These are phyloP conservation scores for Nakaseomyces glabratus DNA, from an alignment of 1,139 yeast species.

Conservation along the genomic window DNA sequence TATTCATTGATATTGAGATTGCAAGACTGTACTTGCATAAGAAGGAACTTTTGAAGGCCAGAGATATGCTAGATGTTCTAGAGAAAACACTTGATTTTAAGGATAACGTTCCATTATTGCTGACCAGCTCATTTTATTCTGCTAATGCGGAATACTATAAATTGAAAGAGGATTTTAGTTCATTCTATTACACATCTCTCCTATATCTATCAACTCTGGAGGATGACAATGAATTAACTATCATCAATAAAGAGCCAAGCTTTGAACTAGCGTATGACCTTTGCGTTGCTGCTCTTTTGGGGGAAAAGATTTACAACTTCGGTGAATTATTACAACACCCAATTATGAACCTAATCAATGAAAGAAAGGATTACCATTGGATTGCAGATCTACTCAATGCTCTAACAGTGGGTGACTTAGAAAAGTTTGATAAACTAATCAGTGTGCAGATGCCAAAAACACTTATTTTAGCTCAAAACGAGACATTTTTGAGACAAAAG, in stretches of 20 bases:
- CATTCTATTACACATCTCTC: slow-evolving; percentile 62
- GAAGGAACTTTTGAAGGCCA: slow-evolving; percentile 54
- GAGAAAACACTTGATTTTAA: slow-evolving; percentile 49
- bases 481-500: slow-evolving; percentile 74
- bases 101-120: slow-evolving; percentile 56
- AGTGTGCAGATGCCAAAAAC: slow-evolving; percentile 34
- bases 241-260: slow-evolving; percentile 38
- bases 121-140: slow-evolving; percentile 76
- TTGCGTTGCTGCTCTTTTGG: slow-evolving; percentile 79
- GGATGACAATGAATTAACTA: slow-evolving; percentile 12
- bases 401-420: slow-evolving; percentile 71
- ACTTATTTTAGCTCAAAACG: slow-evolving; percentile 52
- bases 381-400: slow-evolving; percentile 59
- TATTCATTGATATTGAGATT: slow-evolving; percentile 67
- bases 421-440: slow-evolving; percentile 35
- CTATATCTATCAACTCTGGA: slow-evolving; percentile 57
- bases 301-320: slow-evolving; percentile 87
- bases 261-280: slow-evolving; percentile 68
- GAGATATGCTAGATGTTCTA: slow-evolving; percentile 56
- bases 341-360: slow-evolving; percentile 49
- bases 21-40: slow-evolving; percentile 60
- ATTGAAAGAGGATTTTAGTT: slow-evolving; percentile 65
- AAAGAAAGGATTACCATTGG: slow-evolving; percentile 55
- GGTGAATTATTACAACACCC: slow-evolving; percentile 93
- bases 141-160: slow-evolving; percentile 73